Evolutionary conservation across 768 basidiomycete genomes (phyloP).

Genomic region (Tylopilus subfusipes): DNA sequence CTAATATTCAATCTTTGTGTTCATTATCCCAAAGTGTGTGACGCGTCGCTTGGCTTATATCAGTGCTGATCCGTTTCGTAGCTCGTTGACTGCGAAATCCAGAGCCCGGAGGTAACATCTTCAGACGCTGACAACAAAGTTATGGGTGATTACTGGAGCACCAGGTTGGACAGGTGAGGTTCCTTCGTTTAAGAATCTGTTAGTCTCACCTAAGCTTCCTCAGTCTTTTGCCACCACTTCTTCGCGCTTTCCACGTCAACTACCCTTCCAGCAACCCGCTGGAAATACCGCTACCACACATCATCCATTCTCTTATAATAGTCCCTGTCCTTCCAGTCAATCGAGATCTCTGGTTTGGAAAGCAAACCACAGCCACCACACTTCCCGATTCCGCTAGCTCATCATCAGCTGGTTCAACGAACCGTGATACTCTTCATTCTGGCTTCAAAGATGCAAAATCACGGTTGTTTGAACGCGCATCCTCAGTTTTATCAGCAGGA

Average conservation of each 20-base stretch:
- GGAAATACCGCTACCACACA: constrained; percentile 70
- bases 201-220: not conserved
- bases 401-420: constrained; percentile 23
- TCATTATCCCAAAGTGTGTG: constrained; percentile 72
- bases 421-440: not conserved
- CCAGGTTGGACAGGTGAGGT: constrained; percentile 66
- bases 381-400: constrained; percentile 37
- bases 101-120: constrained; percentile 21
- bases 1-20: no score
- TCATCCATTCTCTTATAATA: constrained; percentile 76
- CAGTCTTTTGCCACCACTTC: constrained; percentile 64
- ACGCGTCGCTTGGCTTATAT: not conserved
- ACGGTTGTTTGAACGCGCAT: constrained; percentile 26
- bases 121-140: constrained; percentile 39
- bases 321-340: constrained; percentile 65
- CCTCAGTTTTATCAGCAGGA: constrained; percentile 28
- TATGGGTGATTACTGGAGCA: constrained; percentile 73
- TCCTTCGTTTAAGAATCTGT: not conserved
- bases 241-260: constrained; percentile 66
- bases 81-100: constrained; percentile 47
- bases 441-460: constrained; percentile 22
- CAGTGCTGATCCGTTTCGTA: constrained; percentile 3
- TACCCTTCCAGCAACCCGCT: constrained; percentile 63
- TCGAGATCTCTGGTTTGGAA: constrained; percentile 60
- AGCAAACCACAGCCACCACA: constrained; percentile 34